These are phyloP conservation scores for Telfairia occidentalis DNA, from an alignment of 331 rosid species.

Conservation along the genomic window DNA sequence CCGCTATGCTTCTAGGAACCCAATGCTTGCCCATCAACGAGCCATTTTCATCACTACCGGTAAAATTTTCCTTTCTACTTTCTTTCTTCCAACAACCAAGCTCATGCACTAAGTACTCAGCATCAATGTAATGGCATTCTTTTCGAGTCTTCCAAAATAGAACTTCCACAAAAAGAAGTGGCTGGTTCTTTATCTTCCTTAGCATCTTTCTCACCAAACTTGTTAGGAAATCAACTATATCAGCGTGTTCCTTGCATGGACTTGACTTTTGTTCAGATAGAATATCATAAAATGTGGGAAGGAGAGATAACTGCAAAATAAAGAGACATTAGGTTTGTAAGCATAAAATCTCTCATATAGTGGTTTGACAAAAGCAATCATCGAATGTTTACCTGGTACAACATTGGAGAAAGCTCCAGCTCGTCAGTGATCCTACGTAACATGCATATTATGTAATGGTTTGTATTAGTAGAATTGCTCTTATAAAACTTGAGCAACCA, in stretches of 20 bases:
- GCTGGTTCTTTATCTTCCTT: slow-evolving; percentile 74
- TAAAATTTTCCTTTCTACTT: slow-evolving; percentile 28
- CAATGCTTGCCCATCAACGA: slow-evolving; percentile 38
- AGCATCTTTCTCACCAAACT: slow-evolving; percentile 72
- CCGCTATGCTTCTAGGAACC: slow-evolving; percentile 62
- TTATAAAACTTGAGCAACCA: slow-evolving; percentile 96
- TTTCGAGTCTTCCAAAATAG: slow-evolving; percentile 88
- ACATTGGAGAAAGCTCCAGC: slow-evolving; percentile 77
- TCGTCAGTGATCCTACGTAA: slow-evolving; percentile 67
- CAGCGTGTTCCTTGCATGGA: slow-evolving; percentile 48
- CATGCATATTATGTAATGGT: slow-evolving; percentile 65
- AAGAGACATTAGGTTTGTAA: slow-evolving; percentile 2
- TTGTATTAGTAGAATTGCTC: slow-evolving; percentile 60
- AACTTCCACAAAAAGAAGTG: slow-evolving; percentile 76
- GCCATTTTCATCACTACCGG: slow-evolving; percentile 31
- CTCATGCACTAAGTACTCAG: slow-evolving; percentile 69
- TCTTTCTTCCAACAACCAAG: slow-evolving; percentile 60
- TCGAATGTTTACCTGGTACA: slow-evolving; percentile 62
- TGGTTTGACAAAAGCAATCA: not conserved
- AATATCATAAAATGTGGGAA: slow-evolving; percentile 60
- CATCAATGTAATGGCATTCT: slow-evolving; percentile 82
- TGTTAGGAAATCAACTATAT: slow-evolving; percentile 55
- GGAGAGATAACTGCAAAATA: slow-evolving; percentile 66
- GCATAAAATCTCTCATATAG: not conserved
- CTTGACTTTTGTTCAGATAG: slow-evolving; percentile 62